These are phyloP conservation scores for Castanospermum australe DNA, from an alignment of 306 rosid genomes.

Conservation along the genomic window DNA sequence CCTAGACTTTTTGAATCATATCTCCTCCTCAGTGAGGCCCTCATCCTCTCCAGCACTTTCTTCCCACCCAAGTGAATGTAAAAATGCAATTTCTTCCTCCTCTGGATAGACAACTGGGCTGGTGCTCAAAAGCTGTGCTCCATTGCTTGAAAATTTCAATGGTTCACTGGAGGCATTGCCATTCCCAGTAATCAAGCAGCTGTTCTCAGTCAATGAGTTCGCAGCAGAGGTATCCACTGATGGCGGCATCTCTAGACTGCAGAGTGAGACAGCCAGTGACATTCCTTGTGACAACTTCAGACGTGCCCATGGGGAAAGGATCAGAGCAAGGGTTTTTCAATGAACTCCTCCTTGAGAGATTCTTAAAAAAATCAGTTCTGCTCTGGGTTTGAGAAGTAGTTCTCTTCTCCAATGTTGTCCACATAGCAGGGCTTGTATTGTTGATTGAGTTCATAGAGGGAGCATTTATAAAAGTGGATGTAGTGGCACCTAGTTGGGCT, in stretches of 20 bases:
- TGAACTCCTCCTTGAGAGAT: too few relatives aligned
- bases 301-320: too few relatives aligned
- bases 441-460: not conserved
- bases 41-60: constrained; percentile 16
- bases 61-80: constrained; percentile 15
- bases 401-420: not conserved
- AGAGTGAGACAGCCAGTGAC: not conserved
- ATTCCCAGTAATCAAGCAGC: not conserved
- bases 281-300: too few relatives aligned
- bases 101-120: not conserved
- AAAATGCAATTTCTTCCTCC: constrained; percentile 3
- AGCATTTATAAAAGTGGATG: not conserved
- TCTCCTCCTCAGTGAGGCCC: constrained; percentile 20
- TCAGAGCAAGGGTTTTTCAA: too few relatives aligned
- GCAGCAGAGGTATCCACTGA: not conserved
- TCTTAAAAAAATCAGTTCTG: too few relatives aligned
- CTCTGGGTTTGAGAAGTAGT: constrained; percentile 3
- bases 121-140: not conserved
- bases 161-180: not conserved
- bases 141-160: not conserved
- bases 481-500: not conserved
- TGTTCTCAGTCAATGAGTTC: not conserved
- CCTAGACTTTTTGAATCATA: too few relatives aligned
- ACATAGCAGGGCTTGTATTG: not conserved
- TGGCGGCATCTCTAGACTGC: not conserved